Percentiles rank a stretch among this genome's conserved stretches.
phyloP scores from a whole-genome alignment of 2,329 filamentous ascomycete genomes.

The Fusarium metavorans region DNA sequence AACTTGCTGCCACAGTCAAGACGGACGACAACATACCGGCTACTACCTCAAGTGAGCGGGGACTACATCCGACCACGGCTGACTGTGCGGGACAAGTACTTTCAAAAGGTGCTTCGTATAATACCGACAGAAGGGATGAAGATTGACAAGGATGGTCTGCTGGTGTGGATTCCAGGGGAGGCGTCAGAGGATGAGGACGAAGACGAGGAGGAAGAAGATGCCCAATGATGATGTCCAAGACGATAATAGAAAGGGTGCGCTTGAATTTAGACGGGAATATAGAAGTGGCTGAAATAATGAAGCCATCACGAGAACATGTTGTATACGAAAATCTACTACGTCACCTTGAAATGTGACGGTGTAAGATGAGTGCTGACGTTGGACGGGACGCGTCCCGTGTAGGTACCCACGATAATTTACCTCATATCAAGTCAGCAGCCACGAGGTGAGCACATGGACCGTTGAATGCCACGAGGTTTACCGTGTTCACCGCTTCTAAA shows the following conservation, averaged over 20 bases:
- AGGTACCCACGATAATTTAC: background rate
- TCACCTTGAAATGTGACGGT: background rate
- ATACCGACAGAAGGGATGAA: slow-evolving; percentile 81
- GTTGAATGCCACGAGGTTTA: background rate
- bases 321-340: background rate
- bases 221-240: slow-evolving; percentile 17
- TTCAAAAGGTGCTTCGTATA: slow-evolving; percentile 88
- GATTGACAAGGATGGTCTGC: slow-evolving; percentile 71
- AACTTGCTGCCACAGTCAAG: slow-evolving; percentile 87
- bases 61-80: slow-evolving; percentile 79
- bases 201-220: slow-evolving; percentile 36
- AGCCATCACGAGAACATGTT: slow-evolving; percentile 22
- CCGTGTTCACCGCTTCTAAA: background rate
- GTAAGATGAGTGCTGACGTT: background rate
- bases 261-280: slow-evolving; percentile 15
- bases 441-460: background rate
- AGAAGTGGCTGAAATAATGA: slow-evolving; percentile 16
- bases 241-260: slow-evolving; percentile 4
- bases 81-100: slow-evolving; percentile 88
- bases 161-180: slow-evolving; percentile 68
- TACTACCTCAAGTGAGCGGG: slow-evolving; percentile 76
- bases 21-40: slow-evolving; percentile 76
- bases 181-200: slow-evolving; percentile 40
- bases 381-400: background rate
- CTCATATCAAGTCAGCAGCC: background rate